Percentiles rank a stretch among this genome's conserved stretches.
Evolutionary conservation across 1,139 yeast genomes (phyloP).

Genomic region (Candida neerlandica): DNA sequence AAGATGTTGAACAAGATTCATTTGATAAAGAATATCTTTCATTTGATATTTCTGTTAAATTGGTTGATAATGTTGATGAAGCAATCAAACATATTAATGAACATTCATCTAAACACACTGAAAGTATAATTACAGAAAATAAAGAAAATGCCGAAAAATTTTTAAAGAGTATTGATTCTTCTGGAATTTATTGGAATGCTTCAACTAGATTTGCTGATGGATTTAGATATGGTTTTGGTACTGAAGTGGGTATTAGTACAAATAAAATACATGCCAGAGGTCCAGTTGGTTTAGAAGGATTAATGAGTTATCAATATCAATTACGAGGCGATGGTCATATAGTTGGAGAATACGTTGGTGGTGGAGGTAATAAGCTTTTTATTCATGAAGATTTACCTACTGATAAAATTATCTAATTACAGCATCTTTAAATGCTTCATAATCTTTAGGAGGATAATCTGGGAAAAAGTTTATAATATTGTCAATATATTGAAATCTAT

Average conservation of each 20-base stretch:
- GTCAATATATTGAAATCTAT: slow-evolving; percentile 23
- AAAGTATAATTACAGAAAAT: slow-evolving; percentile 80
- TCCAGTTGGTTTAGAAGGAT: slow-evolving; percentile 96
- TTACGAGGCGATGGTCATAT: slow-evolving; percentile 89
- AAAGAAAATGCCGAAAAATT: slow-evolving; percentile 72
- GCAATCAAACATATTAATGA: slow-evolving; percentile 84
- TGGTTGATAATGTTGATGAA: slow-evolving; percentile 57
- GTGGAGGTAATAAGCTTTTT: slow-evolving; percentile 84
- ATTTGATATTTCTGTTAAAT: slow-evolving; percentile 74
- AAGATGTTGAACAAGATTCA: slow-evolving; percentile 54
- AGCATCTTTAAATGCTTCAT: slow-evolving; percentile 28
- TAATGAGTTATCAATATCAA: slow-evolving; percentile 94
- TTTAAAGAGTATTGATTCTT: slow-evolving; percentile 85
- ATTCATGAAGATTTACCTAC: slow-evolving; percentile 60
- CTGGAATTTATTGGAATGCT: slow-evolving; percentile 99
- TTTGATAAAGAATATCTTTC: slow-evolving; percentile 85
- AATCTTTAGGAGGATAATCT: slow-evolving; percentile 43
- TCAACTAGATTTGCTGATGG: slow-evolving; percentile 98
- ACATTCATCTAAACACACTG: slow-evolving; percentile 97
- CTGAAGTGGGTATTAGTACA: slow-evolving; percentile 97
- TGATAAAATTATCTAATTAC: slow-evolving; percentile 8
- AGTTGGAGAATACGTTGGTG: slow-evolving; percentile 89
- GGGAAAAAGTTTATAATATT: slow-evolving; percentile 41
- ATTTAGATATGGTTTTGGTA: slow-evolving; percentile 95
- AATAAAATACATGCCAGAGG: slow-evolving; percentile 98